These are phyloP conservation scores for Neurospora sp. DNA, from an alignment of 495 filamentous ascomycete genomes.

Conservation along the genomic window DNA sequence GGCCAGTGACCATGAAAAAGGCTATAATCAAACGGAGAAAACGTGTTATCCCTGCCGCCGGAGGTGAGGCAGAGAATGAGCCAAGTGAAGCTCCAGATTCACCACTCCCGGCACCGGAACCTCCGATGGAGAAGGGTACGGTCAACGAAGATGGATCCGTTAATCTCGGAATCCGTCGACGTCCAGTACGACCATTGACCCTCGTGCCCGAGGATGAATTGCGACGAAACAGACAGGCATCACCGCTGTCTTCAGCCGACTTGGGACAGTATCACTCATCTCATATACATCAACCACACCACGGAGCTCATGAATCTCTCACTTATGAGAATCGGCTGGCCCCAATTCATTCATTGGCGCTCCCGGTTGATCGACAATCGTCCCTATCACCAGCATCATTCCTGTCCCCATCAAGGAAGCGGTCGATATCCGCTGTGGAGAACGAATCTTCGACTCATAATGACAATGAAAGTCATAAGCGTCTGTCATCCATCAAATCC, in stretches of 20 bases:
- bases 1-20: constrained; percentile 95
- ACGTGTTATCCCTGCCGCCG: constrained; percentile 78
- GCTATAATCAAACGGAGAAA: constrained; percentile 92
- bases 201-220: constrained; percentile 39
- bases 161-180: constrained; percentile 50
- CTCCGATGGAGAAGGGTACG: constrained; percentile 34
- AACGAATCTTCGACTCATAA: constrained; percentile 25
- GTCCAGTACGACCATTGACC: constrained; percentile 25
- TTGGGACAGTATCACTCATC: constrained; percentile 37
- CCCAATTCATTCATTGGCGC: constrained; percentile 36
- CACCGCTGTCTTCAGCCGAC: constrained; percentile 25
- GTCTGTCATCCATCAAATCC: constrained; percentile 70
- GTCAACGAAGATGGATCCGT: constrained; percentile 46
- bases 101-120: constrained; percentile 27
- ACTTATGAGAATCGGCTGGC: constrained; percentile 46
- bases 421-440: constrained; percentile 51
- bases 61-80: constrained; percentile 29
- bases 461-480: constrained; percentile 35
- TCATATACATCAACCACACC: constrained; percentile 19
- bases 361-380: constrained; percentile 33
- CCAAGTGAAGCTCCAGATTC: constrained; percentile 35
- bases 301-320: constrained; percentile 30
- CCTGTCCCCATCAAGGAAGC: constrained; percentile 50
- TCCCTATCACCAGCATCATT: constrained; percentile 43
- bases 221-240: constrained; percentile 24